A percentile compares a stretch with the other conserved stretches of the same genome.
phyloP scores from a whole-genome alignment of 805 yeast genomes.

The Naumovozyma dairenensis region DNA sequence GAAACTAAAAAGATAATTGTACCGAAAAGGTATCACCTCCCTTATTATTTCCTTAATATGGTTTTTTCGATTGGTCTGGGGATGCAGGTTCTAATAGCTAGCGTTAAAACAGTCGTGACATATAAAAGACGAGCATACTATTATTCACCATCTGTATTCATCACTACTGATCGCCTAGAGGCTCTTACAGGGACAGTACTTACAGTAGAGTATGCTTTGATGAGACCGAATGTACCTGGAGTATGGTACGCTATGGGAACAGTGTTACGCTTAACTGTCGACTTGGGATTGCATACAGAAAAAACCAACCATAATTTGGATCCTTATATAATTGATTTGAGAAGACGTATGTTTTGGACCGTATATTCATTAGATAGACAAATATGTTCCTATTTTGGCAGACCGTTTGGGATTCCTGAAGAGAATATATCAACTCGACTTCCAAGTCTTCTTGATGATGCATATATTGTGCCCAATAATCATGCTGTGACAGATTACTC shows the following conservation, averaged over 20 bases:
- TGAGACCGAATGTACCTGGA: conserved; percentile 86
- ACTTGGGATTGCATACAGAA: conserved; percentile 76
- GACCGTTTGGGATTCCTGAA: conserved; percentile 86
- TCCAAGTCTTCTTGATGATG: conserved; percentile 70
- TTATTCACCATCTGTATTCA: conserved; percentile 47
- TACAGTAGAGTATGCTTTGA: conserved; percentile 60
- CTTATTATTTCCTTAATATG: conserved; percentile 64
- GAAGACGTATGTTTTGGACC: conserved; percentile 82
- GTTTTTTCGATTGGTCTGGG: conserved; percentile 76
- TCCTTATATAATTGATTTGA: conserved; percentile 52
- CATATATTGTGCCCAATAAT: conserved; percentile 36
- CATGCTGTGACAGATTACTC: conserved; percentile 34
- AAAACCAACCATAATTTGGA: conserved; percentile 33
- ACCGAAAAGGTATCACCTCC: conserved; percentile 40
- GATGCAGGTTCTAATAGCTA: conserved; percentile 58
- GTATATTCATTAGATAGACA: conserved; percentile 80
- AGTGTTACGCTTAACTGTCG: conserved; percentile 70
- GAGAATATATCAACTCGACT: conserved; percentile 61
- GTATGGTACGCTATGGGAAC: conserved; percentile 88
- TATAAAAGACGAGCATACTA: conserved; percentile 57
- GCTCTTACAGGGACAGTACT: conserved; percentile 63
- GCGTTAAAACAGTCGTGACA: conserved; percentile 55
- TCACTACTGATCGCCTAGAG: conserved; percentile 53
- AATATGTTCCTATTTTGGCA: conserved; percentile 72
- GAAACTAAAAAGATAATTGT: conserved; percentile 32